Base-by-base conservation (phyloP, 768 basidiomycete species). In the Mycena alexandri region DNA sequence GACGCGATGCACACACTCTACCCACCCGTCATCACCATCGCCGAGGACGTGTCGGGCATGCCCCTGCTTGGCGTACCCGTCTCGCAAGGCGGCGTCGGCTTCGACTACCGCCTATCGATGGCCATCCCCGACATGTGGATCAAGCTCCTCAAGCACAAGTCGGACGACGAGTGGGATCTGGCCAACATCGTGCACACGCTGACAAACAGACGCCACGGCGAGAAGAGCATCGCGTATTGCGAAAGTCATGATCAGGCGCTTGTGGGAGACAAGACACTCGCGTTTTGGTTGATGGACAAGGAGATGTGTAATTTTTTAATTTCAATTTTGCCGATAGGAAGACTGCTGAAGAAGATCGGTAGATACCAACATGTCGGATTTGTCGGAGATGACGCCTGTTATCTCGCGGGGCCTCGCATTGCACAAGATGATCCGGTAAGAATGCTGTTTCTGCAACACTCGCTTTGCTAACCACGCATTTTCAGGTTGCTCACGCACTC, bases 41-140 rank as follows among this genome's bases (percentile, higher is more conserved):
- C 98, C 22, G 98, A 99, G 79, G 98, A 99, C 74, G 98, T 99
- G 34, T 98, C 96, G 19, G 98, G 98, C 19, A 99, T 99, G 98
- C 97, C 98, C 5, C 89, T 98, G 13, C 90, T 99, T 21, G 91
- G 97, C 73, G 81, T 88, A 13, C 89, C 95, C 3, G 90, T 92
- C 42, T 73, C 82, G 44, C 85, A 90, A 65, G 98, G 97, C 51
- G 98, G 98, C 16, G 84, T 99, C 57, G 98, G 97, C 5, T 99
- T 99, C 80, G 98, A 99, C 81, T 99, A 98, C 79, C 92, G 98
- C 36, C 84, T 99, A 51, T 95, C 95, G 33, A 99, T 99, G 98
- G 98, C 98, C 22, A 87, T 99, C 57, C 98, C 98, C 2, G 98
- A 99, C 79, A 98, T 97, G 96, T 99, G 96, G 95, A 99, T 99